Evolutionary conservation across 1,284 basidiomycete genomes (phyloP).

Genomic region (Naganishia liquefaciens): DNA sequence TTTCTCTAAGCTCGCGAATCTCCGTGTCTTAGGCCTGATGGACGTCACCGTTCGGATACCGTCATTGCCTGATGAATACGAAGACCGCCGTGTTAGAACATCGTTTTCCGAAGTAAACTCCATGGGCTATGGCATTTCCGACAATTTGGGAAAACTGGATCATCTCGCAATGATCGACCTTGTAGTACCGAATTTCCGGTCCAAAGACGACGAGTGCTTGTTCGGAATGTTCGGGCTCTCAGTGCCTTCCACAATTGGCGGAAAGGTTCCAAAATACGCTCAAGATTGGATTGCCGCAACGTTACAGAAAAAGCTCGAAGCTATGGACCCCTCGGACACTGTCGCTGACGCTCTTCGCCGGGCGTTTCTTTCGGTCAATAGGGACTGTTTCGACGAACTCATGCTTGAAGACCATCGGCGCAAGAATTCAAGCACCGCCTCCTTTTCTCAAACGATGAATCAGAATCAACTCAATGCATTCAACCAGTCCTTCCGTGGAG

Average conservation of each 20-base stretch:
- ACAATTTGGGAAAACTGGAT: conserved; percentile 77
- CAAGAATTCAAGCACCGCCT: conserved; percentile 66
- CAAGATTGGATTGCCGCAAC: conserved; percentile 73
- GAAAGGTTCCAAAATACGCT: conserved; percentile 66
- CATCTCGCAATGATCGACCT: conserved; percentile 88
- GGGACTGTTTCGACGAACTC: conserved; percentile 68
- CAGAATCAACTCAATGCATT: conserved; percentile 36
- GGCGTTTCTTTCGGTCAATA: conserved; percentile 82
- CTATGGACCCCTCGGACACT: conserved; percentile 61
- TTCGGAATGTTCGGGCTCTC: conserved; percentile 93
- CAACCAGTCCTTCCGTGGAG: conserved; percentile 61
- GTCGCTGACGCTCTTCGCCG: conserved; percentile 76
- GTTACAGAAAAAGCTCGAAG: conserved; percentile 64
- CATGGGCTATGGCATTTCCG: conserved; percentile 96
- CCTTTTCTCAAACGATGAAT: conserved; percentile 55
- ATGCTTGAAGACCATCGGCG: conserved; percentile 56
- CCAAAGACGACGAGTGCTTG: conserved; percentile 75
- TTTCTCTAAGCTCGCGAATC: conserved; percentile 77
- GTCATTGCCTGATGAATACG: conserved; percentile 84
- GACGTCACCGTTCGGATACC: conserved; percentile 89
- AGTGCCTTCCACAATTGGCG: conserved; percentile 60
- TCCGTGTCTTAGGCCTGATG: conserved; percentile 92
- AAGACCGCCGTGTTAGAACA: conserved; percentile 88
- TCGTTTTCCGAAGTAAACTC: conserved; percentile 86
- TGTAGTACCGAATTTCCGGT: conserved; percentile 84